Percentiles rank a stretch among this genome's conserved stretches.
These are phyloP conservation scores for Daldinia vernicosa DNA, from an alignment of 495 filamentous ascomycete genomes.

Conservation along the genomic window DNA sequence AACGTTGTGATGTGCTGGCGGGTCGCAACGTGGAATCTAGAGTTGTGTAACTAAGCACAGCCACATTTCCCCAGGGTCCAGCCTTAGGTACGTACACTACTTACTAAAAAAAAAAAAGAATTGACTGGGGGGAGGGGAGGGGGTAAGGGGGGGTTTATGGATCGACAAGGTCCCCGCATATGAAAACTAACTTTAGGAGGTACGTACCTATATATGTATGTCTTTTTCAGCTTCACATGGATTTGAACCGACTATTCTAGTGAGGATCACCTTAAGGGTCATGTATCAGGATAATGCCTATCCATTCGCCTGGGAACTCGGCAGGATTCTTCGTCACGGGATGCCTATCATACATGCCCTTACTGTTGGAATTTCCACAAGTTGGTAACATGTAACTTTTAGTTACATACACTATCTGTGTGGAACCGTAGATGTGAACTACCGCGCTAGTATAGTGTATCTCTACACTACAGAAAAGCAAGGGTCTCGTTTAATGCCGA, in stretches of 20 bases:
- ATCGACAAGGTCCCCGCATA: conserved; percentile 3
- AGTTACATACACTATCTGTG: not conserved
- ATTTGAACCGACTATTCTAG: conserved; percentile 5
- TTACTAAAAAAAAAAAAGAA: not conserved
- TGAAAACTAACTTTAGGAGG: not conserved
- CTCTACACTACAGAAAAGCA: conserved; percentile 12
- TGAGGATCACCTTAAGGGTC: not conserved
- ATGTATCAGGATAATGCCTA: not conserved
- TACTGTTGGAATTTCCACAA: not conserved
- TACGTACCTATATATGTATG: not conserved
- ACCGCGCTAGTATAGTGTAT: not conserved
- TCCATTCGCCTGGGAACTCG: not conserved
- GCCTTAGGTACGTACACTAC: not conserved
- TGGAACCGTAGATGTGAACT: conserved; percentile 1
- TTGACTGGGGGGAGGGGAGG: too few relatives aligned
- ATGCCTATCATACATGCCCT: not conserved
- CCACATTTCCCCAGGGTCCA: conserved; percentile 28
- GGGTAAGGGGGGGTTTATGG: not conserved
- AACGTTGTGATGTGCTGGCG: conserved; percentile 36
- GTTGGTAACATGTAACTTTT: not conserved
- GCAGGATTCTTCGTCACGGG: not conserved
- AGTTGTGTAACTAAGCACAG: conserved; percentile 22
- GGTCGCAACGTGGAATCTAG: conserved; percentile 16
- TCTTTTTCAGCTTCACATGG: conserved; percentile 41
- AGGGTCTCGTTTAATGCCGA: conserved; percentile 29